A percentile compares a stretch with the other conserved stretches of the same genome.
Evolutionary conservation across 2,329 filamentous ascomycete genomes (phyloP).

Genomic region (Colletotrichum lupini): DNA sequence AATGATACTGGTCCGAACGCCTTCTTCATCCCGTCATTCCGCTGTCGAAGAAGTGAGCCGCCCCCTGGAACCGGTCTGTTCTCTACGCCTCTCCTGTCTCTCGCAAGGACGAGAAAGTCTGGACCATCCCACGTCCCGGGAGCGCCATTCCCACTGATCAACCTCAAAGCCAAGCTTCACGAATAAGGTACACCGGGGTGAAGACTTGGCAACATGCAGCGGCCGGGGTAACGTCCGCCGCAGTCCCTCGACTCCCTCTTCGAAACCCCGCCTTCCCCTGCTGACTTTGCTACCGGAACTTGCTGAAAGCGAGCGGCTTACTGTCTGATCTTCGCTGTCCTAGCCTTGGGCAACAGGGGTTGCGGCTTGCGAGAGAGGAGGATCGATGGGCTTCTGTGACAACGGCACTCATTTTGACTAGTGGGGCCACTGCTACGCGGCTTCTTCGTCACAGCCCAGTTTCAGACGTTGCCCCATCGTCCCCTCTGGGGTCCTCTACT

Average conservation of each 20-base stretch:
- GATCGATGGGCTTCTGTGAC: constrained; percentile 2
- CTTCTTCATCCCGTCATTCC: constrained; percentile 19
- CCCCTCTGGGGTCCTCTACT: neutral
- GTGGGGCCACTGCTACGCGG: constrained; percentile 26
- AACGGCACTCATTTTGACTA: constrained; percentile 23
- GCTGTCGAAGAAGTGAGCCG: neutral
- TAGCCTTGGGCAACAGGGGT: constrained; percentile 15
- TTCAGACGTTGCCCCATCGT: constrained; percentile 19
- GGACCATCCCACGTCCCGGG: neutral
- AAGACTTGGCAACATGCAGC: constrained; percentile 25
- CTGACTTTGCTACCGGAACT: constrained; percentile 34
- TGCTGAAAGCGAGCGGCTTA: constrained; percentile 24
- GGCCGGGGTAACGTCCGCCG: too few relatives aligned
- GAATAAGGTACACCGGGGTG: constrained; percentile 34
- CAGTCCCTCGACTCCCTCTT: neutral
- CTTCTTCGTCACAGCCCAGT: constrained; percentile 33
- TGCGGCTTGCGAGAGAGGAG: neutral
- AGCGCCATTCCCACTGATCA: constrained; percentile 1
- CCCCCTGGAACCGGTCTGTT: constrained; percentile 12
- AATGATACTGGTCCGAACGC: constrained; percentile 31
- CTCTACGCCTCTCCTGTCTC: neutral
- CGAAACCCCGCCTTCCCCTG: constrained; percentile 19
- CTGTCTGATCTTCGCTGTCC: constrained; percentile 31
- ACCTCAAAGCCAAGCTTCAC: constrained; percentile 21
- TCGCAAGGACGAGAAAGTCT: neutral